These are phyloP conservation scores for Collybia sordida DNA, from an alignment of 768 basidiomycete genomes.

Conservation along the genomic window DNA sequence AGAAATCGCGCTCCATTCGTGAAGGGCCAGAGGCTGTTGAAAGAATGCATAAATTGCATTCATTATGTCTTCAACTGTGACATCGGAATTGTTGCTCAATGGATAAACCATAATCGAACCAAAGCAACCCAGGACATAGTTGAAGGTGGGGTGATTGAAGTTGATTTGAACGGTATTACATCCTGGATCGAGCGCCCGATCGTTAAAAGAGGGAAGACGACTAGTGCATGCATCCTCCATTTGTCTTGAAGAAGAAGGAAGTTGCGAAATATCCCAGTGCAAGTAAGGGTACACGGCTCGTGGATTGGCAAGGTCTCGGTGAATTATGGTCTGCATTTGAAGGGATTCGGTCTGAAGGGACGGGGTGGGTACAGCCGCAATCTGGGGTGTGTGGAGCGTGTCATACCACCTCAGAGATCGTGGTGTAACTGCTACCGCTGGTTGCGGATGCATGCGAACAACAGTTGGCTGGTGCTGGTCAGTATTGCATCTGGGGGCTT, in stretches of 20 bases:
- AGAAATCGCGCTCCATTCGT: neutral
- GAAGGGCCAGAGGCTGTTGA: neutral
- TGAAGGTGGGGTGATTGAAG: neutral
- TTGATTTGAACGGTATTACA: neutral
- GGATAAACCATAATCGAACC: slow-evolving; percentile 3
- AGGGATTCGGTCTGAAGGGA: no score
- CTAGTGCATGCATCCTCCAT: neutral
- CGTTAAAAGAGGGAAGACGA: neutral
- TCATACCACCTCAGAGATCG: no score
- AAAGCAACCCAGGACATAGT: neutral
- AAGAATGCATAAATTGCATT: neutral
- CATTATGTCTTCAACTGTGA: neutral
- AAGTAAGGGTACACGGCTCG: neutral
- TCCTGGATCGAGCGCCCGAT: neutral
- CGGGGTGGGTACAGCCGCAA: no score
- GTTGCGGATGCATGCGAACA: no score
- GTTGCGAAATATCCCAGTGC: slow-evolving; percentile 2
- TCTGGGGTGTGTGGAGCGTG: no score
- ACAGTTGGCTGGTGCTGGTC: no score
- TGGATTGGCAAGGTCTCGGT: neutral
- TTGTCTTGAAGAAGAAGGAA: neutral
- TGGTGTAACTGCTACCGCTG: no score
- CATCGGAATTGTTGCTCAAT: neutral
- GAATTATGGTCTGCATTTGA: no score
- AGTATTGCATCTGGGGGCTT: no score